Base-by-base conservation (phyloP, 2,329 filamentous ascomycete genomes). In the Colletotrichum sp. region DNA sequence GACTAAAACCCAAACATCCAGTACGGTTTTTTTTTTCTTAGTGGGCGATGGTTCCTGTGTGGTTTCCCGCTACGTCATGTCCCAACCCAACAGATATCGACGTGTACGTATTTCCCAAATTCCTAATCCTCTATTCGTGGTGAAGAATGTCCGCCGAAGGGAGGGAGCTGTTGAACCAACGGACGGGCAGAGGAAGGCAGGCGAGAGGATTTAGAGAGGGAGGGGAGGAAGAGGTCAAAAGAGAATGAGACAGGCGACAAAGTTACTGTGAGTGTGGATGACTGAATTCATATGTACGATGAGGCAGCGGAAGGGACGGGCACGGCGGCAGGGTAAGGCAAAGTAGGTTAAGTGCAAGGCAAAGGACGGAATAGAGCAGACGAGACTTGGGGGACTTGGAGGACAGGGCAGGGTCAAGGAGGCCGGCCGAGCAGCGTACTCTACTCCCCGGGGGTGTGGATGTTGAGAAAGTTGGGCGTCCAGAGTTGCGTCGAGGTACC, bases 201-300 rank as follows among this genome's bases (percentile, higher is more conserved):
- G 30, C 10, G 67, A 39, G 28, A n/a, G 21, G 24, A n/a, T 21
- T 44, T 44, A 30, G 49, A 16, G 57, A 73, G 57, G 71, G 70
- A 69, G 73, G 64, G 69, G 32, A 69, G 64, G 57, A 67, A 52
- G 68, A 74, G 74, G 49, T 74, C 64, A 69, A 74, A 52, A 74
- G 59, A 26, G 16, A 65, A 74, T 60, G 74, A 65, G 70, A 74
- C 74, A 76, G 32, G 59, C 34, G 59, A 63, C 59, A 60, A 52
- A 69, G 70, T 62, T 74, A 65, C 44, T 16, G 36, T 60, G 64
- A 65, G 74, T 74, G 74, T 76, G 74, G 74, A 76, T 76, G 74
- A 74, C 74, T 76, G 52, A 72, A 65, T 68, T 68, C 69, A 76
- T 76, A 76, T 76, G 74, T 76, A 76, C 69, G 74, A 67, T 68